Evolutionary conservation across 106 monocot genomes (phyloP).

Genomic region (Amphibolis antarctica): DNA sequence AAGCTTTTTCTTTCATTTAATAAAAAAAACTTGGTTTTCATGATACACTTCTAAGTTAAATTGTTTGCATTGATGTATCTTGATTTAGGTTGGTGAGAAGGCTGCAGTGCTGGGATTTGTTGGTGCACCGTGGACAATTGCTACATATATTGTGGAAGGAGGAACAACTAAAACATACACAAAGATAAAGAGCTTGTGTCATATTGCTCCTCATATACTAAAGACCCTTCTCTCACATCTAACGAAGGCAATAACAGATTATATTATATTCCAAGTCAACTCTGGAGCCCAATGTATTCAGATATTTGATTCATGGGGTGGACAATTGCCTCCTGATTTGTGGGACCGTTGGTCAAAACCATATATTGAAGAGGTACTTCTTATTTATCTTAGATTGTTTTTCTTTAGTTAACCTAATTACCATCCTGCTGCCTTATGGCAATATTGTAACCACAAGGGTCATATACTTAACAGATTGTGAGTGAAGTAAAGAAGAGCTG

Average conservation of each 20-base stretch:
- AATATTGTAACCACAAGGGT: background rate
- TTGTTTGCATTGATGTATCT: background rate
- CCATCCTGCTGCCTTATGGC: background rate
- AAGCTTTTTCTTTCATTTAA: background rate
- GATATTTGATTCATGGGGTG: constrained; percentile 98
- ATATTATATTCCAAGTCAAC: constrained; percentile 79
- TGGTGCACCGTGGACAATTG: constrained; percentile 97
- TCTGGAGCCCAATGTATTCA: constrained; percentile 95
- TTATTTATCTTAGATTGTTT: background rate
- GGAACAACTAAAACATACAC: constrained; percentile 78
- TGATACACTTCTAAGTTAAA: background rate
- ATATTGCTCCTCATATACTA: constrained; percentile 68
- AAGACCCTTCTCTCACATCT: constrained; percentile 68
- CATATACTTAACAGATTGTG: constrained; percentile 57
- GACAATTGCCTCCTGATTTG: constrained; percentile 79
- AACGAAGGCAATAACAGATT: constrained; percentile 68
- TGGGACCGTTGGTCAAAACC: constrained; percentile 97
- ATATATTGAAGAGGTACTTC: constrained; percentile 73
- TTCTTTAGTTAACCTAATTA: background rate
- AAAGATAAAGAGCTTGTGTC: constrained; percentile 75
- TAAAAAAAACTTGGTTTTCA: background rate
- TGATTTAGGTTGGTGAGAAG: constrained; percentile 59
- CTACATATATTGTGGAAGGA: constrained; percentile 96
- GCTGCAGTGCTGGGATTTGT: constrained; percentile 88
- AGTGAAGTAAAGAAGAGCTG: constrained; percentile 46